These are phyloP conservation scores for Eremochloa ophiuroides DNA, from an alignment of 176 grass and related monocot species.

Conservation along the genomic window DNA sequence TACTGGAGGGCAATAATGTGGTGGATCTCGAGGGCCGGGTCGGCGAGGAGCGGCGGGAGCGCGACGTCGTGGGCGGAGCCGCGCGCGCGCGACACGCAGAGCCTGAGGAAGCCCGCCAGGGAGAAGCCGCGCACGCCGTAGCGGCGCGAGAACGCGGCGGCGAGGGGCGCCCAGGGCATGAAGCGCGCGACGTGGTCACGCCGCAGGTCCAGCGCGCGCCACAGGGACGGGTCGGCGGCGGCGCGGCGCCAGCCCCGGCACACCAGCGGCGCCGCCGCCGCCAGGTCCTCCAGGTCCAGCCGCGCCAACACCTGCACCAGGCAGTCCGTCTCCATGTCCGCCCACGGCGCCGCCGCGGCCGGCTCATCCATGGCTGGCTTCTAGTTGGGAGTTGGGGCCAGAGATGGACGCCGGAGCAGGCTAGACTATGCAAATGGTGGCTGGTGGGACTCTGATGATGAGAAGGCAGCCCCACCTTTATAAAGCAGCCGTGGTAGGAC, in stretches of 20 bases:
- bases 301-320: constrained; percentile 57
- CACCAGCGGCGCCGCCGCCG: constrained; percentile 56
- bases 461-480: too few relatives aligned
- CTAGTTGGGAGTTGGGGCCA: too few relatives aligned
- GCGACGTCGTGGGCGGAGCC: constrained; percentile 23
- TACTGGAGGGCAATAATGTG: constrained; percentile 39
- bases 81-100: constrained; percentile 29
- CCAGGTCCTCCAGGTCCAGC: constrained; percentile 58
- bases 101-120: constrained; percentile 44
- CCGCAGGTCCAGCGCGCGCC: constrained; percentile 68
- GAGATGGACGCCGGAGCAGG: too few relatives aligned
- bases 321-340: constrained; percentile 69
- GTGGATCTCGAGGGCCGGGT: constrained; percentile 21
- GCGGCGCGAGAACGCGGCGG: constrained; percentile 25
- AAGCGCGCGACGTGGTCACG: constrained; percentile 62
- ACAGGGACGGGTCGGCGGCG: constrained; percentile 57
- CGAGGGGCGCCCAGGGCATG: constrained; percentile 65
- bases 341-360: constrained; percentile 30
- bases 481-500: too few relatives aligned
- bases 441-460: too few relatives aligned
- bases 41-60: constrained; percentile 49
- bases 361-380: neutral
- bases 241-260: constrained; percentile 69
- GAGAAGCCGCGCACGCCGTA: constrained; percentile 38
- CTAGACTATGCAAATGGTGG: too few relatives aligned